Evolutionary conservation across 805 yeast species (phyloP).

Genomic region (Pichia rugopelliculosa): DNA sequence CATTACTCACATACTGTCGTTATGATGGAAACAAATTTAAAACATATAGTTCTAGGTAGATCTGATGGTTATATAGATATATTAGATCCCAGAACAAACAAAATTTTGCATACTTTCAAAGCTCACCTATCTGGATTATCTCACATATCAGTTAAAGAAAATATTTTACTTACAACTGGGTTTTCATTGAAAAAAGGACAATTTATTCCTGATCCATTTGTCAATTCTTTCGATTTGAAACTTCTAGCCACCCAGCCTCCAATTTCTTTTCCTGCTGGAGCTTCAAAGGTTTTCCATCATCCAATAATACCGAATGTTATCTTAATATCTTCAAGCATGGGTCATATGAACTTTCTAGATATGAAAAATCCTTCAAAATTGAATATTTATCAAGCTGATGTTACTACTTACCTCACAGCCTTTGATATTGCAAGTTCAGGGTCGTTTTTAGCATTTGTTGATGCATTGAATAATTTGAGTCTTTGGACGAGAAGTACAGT

Average conservation of each 20-base stretch:
- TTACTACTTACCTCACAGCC: slow-evolving; percentile 38
- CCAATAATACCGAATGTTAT: slow-evolving; percentile 79
- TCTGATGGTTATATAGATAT: slow-evolving; percentile 56
- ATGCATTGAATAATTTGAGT: slow-evolving; percentile 53
- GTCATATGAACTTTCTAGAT: slow-evolving; percentile 83
- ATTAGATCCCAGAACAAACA: slow-evolving; percentile 46
- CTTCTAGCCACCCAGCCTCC: slow-evolving; percentile 68
- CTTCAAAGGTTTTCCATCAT: slow-evolving; percentile 74
- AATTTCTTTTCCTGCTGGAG: slow-evolving; percentile 84
- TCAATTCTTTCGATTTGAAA: slow-evolving; percentile 73
- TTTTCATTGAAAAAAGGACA: slow-evolving; percentile 57
- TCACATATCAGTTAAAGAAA: slow-evolving; percentile 58
- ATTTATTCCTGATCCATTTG: slow-evolving; percentile 66
- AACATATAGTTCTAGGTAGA: slow-evolving; percentile 52
- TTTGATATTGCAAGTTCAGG: slow-evolving; percentile 63
- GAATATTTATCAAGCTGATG: slow-evolving; percentile 58
- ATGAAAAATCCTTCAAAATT: slow-evolving; percentile 68
- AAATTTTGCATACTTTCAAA: slow-evolving; percentile 43
- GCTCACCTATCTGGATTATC: slow-evolving; percentile 58
- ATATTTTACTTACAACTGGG: slow-evolving; percentile 73
- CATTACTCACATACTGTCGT: slow-evolving; percentile 40
- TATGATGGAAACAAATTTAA: slow-evolving; percentile 42
- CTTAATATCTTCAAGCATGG: slow-evolving; percentile 63
- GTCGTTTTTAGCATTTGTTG: slow-evolving; percentile 65
- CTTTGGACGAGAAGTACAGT: slow-evolving; percentile 54